These are phyloP conservation scores for Venustampulla echinocandica DNA, from an alignment of 495 filamentous ascomycete species.

Conservation along the genomic window DNA sequence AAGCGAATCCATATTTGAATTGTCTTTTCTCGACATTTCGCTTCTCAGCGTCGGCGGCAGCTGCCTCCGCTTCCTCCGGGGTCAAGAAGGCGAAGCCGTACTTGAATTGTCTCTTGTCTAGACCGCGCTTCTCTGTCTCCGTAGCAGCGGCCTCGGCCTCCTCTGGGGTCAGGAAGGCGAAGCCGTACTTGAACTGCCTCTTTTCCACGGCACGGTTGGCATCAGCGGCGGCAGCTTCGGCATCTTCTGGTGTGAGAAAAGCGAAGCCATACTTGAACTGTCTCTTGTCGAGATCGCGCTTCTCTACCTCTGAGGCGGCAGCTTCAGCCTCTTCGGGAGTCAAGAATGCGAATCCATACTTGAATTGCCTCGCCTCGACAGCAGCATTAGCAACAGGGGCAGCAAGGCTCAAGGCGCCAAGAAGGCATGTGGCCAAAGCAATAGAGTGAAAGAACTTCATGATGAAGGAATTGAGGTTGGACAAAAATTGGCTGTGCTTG, in stretches of 20 bases:
- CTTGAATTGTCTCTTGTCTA: neutral
- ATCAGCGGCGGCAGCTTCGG: neutral
- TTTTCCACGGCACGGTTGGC: neutral
- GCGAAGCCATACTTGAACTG: neutral
- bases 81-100: neutral
- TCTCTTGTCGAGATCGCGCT: neutral
- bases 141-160: neutral
- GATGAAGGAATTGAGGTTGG: neutral
- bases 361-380: neutral
- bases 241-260: neutral
- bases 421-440: neutral
- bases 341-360: neutral
- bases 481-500: neutral
- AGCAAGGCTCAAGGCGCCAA: neutral
- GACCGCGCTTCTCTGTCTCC: neutral
- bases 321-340: neutral
- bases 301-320: neutral
- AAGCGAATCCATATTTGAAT: neutral
- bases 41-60: neutral
- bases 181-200: neutral
- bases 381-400: neutral
- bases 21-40: neutral
- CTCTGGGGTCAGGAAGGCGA: neutral
- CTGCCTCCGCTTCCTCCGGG: no score
- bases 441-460: neutral